phyloP scores from a whole-genome alignment of 768 basidiomycete species.

The Gelatoporia subvermispora region DNA sequence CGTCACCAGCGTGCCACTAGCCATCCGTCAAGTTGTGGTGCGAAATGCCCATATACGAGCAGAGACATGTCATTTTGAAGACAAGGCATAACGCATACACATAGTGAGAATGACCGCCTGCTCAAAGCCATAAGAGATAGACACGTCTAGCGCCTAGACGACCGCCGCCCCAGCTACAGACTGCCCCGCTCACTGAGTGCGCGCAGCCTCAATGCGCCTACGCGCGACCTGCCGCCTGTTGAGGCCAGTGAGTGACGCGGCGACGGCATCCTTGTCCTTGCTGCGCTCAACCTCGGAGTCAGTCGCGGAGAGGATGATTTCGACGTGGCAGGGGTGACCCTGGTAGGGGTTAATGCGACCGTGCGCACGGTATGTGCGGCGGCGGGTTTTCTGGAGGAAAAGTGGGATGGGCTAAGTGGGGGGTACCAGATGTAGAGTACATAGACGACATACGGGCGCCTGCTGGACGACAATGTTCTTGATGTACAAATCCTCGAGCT shows the following conservation, averaged over 20 bases:
- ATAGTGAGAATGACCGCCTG: slow-evolving; percentile 19
- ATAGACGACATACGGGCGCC: slow-evolving; percentile 72
- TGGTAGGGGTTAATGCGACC: slow-evolving; percentile 99
- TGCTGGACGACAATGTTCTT: slow-evolving; percentile 98
- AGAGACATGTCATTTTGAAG: slow-evolving; percentile 13
- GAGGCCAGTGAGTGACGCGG: slow-evolving; percentile 53
- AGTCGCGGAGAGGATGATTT: slow-evolving; percentile 81
- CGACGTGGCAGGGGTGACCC: slow-evolving; percentile 95
- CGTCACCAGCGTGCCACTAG: too few relatives aligned
- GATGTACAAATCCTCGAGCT: slow-evolving; percentile 87
- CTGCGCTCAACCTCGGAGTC: slow-evolving; percentile 87
- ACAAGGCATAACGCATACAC: slow-evolving; percentile 28
- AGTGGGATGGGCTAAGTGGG: neutral
- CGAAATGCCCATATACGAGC: neutral
- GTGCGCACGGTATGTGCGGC: slow-evolving; percentile 97
- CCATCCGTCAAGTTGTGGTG: neutral
- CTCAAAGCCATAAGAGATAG: slow-evolving; percentile 12
- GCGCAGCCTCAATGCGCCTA: slow-evolving; percentile 82
- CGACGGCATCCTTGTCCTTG: slow-evolving; percentile 69
- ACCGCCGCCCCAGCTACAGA: slow-evolving; percentile 7
- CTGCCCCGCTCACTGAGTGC: slow-evolving; percentile 23
- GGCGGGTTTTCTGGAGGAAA: slow-evolving; percentile 82
- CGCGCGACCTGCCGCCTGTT: slow-evolving; percentile 86
- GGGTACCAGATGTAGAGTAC: slow-evolving; percentile 1
- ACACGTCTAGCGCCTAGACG: slow-evolving; percentile 11